A percentile compares a stretch with the other conserved stretches of the same genome.
Conservation (phyloP, 768 basidiomycete genomes). For the Glaciozyma antarctica region DNA sequence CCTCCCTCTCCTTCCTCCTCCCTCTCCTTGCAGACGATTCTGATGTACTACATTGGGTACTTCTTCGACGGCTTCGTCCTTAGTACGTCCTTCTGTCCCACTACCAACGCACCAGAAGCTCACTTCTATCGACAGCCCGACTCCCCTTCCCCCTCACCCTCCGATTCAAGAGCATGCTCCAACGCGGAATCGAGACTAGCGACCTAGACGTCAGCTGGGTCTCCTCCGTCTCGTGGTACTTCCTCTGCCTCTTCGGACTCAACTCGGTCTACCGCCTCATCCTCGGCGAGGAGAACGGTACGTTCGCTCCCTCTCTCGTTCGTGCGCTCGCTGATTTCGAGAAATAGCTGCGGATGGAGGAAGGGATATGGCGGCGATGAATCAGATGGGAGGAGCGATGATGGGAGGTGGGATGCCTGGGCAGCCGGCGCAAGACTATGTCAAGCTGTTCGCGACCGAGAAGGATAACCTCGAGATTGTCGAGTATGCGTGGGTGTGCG, state of each 20-base stretch:
- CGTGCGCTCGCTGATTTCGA: not conserved
- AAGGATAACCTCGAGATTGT: constrained; percentile 81
- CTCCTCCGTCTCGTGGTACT: constrained; percentile 97
- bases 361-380: constrained; percentile 53
- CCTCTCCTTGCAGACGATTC: constrained; percentile 62
- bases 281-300: constrained; percentile 80
- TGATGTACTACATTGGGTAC: constrained; percentile 99
- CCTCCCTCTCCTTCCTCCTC: not conserved
- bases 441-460: constrained; percentile 83
- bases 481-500: constrained; percentile 41
- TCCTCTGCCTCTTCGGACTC: constrained; percentile 90
- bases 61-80: constrained; percentile 98
- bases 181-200: constrained; percentile 84
- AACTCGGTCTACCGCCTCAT: constrained; percentile 91
- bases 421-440: constrained; percentile 66
- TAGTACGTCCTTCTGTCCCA: constrained; percentile 70
- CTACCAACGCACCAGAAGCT: not conserved
- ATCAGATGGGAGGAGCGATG: constrained; percentile 36
- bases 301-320: constrained; percentile 32
- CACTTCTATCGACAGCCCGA: constrained; percentile 56
- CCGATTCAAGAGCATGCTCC: constrained; percentile 96
- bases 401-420: constrained; percentile 33
- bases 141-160: constrained; percentile 92
- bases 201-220: constrained; percentile 99
- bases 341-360: constrained; percentile 64